phyloP scores from a whole-genome alignment of 805 yeast genomes.

The Torulaspora maleeae region DNA sequence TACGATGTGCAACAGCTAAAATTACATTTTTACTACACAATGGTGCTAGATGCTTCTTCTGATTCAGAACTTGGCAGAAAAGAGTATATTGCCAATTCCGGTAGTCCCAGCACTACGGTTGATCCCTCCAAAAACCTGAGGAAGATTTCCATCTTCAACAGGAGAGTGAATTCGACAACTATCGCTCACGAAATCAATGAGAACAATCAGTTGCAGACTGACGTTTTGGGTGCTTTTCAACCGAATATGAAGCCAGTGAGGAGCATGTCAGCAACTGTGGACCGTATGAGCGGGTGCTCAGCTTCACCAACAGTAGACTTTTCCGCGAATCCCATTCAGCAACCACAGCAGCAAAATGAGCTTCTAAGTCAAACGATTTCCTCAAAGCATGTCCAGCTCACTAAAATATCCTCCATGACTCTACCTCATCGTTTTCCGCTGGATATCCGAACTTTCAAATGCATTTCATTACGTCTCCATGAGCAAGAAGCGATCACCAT shows the following conservation, averaged over 20 bases:
- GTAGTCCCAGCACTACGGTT: conserved; percentile 4
- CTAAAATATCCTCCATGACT: conserved; percentile 47
- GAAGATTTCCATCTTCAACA: conserved; percentile 23
- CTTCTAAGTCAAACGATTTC: conserved; percentile 33
- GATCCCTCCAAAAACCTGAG: conserved; percentile 13
- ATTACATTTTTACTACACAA: conserved; percentile 27
- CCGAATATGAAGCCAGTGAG: conserved; percentile 10
- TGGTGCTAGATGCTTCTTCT: conserved; percentile 14
- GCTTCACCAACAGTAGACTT: conserved; percentile 25
- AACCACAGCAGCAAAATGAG: conserved; percentile 12
- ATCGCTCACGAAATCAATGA: conserved; percentile 9
- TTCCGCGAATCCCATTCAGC: conserved; percentile 25
- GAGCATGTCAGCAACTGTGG: conserved; percentile 31
- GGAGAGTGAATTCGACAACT: conserved; percentile 20
- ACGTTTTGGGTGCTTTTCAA: conserved; percentile 4
- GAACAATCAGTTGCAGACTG: conserved; percentile 1
- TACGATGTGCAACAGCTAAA: conserved; percentile 17
- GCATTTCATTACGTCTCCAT: conserved; percentile 34
- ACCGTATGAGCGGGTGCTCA: conserved; percentile 26
- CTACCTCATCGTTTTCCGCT: conserved; percentile 29
- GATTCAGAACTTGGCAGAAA: conserved; percentile 2
- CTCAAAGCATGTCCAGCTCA: conserved; percentile 66
- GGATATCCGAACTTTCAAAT: conserved; percentile 10
- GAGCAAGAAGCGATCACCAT: conserved; percentile 61
- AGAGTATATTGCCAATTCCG: not conserved